Evolutionary conservation across 2,329 filamentous ascomycete genomes (phyloP), one percentile per base, ranked within the genome.

Genomic region (Elsinoe necatrix): DNA sequence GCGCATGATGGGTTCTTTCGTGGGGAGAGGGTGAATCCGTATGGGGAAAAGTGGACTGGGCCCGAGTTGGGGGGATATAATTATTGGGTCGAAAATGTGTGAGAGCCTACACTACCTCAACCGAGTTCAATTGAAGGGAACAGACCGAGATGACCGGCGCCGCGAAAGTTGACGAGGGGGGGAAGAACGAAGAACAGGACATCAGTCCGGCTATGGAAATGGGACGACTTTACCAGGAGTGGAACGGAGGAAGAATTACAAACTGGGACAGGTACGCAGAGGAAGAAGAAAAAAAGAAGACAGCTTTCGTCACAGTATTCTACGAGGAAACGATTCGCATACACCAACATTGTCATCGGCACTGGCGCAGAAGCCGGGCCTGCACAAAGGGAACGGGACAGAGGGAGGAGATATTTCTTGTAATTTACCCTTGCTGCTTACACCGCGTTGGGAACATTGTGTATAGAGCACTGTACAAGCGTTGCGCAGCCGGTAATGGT

Each of bases 1-100:
- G 77, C 78, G 1, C 77, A 81, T 55, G 77, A 80, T 59, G 77
- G 73, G 34, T 81, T 79, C 67, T 77, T 81, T 60, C 69, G 71
- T 0, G 72, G 76, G n/a, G 63, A 68, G 6, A 70, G 77, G 41
- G 72, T 69, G 35, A 81, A 81, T 61, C 69, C 72, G 0, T 80
- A 81, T 60, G 77, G 77, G 52, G 78, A 81, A 66, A 72, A 72
- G 56, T 81, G 78, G 78, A 66, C 68, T 0, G 78, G 78, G 1
- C 76, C 77, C 1, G 65, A 62, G 5, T 60, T 80, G 4, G 67
- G 69, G 61, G 68, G 71, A 2, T 80, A 80, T 63, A 77, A 79
- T 61, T 69, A 73, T 58, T 77, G 72, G 70, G 73, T 75, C 58
- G 78, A 78, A 62, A 78, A 72, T 61, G 71, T 75, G 39, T 77